Conservation (phyloP, 495 filamentous ascomycete genomes). For the Friedmanniomyces simplex region DNA sequence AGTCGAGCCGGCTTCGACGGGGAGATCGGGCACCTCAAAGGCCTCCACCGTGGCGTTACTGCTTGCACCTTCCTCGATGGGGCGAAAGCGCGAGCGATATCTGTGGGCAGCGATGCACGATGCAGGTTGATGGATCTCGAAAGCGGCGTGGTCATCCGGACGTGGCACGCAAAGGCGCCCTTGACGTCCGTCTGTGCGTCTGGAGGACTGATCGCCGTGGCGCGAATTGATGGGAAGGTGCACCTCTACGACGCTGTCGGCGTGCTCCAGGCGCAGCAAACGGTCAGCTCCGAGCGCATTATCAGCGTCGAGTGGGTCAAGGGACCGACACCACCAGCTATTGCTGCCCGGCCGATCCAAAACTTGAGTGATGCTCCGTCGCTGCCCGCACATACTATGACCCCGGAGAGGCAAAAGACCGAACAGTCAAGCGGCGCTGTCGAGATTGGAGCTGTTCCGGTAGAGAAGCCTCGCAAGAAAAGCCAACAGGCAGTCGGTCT, state of each 20-base stretch:
- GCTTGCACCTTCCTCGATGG: slow-evolving; percentile 42
- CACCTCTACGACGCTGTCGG: slow-evolving; percentile 40
- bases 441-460: not conserved
- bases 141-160: slow-evolving; percentile 33
- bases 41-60: slow-evolving; percentile 31
- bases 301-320: slow-evolving; percentile 43
- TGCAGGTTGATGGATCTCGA: slow-evolving; percentile 42
- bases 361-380: not conserved
- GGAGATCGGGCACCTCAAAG: slow-evolving; percentile 26
- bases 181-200: slow-evolving; percentile 39
- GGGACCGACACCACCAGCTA: slow-evolving; percentile 14
- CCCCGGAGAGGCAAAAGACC: not conserved
- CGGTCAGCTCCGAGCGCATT: slow-evolving; percentile 31
- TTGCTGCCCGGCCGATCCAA: slow-evolving; percentile 8
- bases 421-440: too few species aligned
- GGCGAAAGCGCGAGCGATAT: slow-evolving; percentile 38
- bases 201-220: slow-evolving; percentile 37
- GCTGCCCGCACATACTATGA: not conserved
- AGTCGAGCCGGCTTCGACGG: slow-evolving; percentile 20
- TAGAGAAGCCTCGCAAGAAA: not conserved
- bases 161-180: slow-evolving; percentile 42
- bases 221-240: slow-evolving; percentile 41
- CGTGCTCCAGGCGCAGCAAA: slow-evolving; percentile 34
- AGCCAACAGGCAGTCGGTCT: too few species aligned
- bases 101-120: slow-evolving; percentile 42